Evolutionary conservation across 305 asterid genomes (phyloP), one percentile per base, ranked within the genome.

Genomic region (Rubia tinctorum): DNA sequence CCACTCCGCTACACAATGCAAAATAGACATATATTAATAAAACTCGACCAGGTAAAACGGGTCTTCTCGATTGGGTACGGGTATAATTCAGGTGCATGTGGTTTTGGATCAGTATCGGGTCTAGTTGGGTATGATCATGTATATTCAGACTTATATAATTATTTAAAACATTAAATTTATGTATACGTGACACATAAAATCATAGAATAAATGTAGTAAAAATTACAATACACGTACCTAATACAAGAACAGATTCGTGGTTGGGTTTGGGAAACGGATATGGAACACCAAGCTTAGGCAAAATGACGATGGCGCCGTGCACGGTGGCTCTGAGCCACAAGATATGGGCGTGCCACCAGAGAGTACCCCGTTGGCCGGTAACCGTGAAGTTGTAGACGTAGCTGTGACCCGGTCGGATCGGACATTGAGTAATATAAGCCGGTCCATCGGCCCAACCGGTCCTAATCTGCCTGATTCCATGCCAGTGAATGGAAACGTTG

Each of bases 391-490:
- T 92, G 87, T 92, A 95, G 25, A 91, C 81, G 25, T 79, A 92
- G 79, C 79, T 89, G 20, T 88, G 94, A 0, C 97, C 97, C 12
- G 98, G 88, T 69, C 75, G 94, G 72, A 95, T 89, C 5, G 99
- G 99, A 78, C 99, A 95, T 66, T 95, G 99, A 0, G 98, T 89
- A 66, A 94, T 92, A 44, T 92, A 95, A 2, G 99, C 99, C 0
- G 99, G 99, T 17, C 99, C 98, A 30, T 95, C 99, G 2, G 99
- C 85, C 99, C 99, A 95, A 10, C 99, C 99, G 12, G 94, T 89
- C 69, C 92, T 80, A 14, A 92, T 83, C 77, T 95, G 99, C 56
- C 91, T 76, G 49, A 94, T 44, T 11, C 98, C 98, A 62, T 95
- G 98, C 99, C 99, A 92, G 67, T 95, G 98, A 71, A 95, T 88